Evolutionary conservation across 1,284 basidiomycete genomes (phyloP), one percentile per base, ranked within the genome.

Genomic region (Fistulinella cinereoalba): DNA sequence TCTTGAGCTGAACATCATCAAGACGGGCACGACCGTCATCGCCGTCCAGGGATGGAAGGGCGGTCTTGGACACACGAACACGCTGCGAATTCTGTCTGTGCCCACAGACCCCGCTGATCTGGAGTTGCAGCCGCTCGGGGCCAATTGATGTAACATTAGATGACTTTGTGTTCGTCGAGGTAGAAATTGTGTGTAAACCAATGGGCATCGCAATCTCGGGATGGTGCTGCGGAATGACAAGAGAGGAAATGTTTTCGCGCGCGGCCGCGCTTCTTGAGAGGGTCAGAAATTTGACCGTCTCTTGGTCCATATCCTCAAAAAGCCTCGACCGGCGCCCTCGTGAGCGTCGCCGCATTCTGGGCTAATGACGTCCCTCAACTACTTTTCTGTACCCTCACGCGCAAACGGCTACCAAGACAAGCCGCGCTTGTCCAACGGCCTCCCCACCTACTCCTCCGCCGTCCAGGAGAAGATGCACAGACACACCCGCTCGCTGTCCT

Each of bases 1-100:
- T n/a, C 77, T 99, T 41, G 76, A 76, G 31, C 72, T 99, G 65
- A 88, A 89, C 56, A 83, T 99, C 67, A 85, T 99, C 74, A 83
- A 86, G 68, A 84, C 92, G 47, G 93, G 94, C 47, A 86, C 86
- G 48, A 93, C 93, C 18, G 81, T 99, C 62, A 81, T 99, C 60
- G 96, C 96, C 41, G 86, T 99, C 10, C 97, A 99, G 72, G 97
- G 97, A 41, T 99, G 96, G 96, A 95, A 96, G 74, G 93, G 93
- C 44, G 96, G 97, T 55, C 81, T 96, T 48, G 95, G 95, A 37
- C 92, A 97, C 76, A 92, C 88, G 52, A 91, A 91, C 74, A 91
- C 88, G 18, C 72, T 91, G 49, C 84, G 88, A 47, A 77, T 91
- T 50, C 67, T 91, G 57, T 80, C 79, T 45, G 92, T 95, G 41